These are phyloP conservation scores for Candida peoriensis DNA, from an alignment of 805 yeast genomes.

Conservation along the genomic window DNA sequence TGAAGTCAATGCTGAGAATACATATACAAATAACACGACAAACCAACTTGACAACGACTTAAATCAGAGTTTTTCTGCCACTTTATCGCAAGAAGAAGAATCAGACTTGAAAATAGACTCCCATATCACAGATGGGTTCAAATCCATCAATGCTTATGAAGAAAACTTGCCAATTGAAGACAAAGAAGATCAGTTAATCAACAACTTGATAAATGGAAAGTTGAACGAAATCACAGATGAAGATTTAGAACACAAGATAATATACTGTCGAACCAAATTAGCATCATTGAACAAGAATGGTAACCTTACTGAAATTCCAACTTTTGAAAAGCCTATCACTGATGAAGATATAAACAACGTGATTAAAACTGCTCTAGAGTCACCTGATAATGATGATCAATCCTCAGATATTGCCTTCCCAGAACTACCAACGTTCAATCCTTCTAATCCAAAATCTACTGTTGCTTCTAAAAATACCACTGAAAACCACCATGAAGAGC, in stretches of 20 bases:
- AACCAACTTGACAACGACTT: no score
- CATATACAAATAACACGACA: background rate
- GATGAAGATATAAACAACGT: slow-evolving; percentile 10
- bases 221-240: slow-evolving; percentile 10
- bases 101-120: no score
- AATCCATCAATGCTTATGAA: no score
- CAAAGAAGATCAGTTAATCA: slow-evolving; percentile 10
- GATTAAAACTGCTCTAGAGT: slow-evolving; percentile 5
- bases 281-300: slow-evolving; percentile 2
- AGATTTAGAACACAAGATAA: slow-evolving; percentile 6
- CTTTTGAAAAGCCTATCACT: slow-evolving; percentile 2
- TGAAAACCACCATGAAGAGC: background rate
- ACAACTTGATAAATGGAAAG: slow-evolving; percentile 2
- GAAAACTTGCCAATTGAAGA: slow-evolving; percentile 5
- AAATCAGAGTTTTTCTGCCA: no score
- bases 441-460: background rate
- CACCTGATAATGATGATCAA: slow-evolving; percentile 4
- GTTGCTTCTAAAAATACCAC: background rate
- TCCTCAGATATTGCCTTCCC: slow-evolving; percentile 5
- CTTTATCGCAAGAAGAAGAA: no score
- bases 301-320: no score
- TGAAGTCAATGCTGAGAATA: slow-evolving; percentile 1
- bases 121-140: no score
- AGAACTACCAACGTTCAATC: slow-evolving; percentile 6
- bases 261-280: slow-evolving; percentile 6